These are phyloP conservation scores for Oryza glumipatula DNA, from an alignment of 176 grass and related monocot genomes.

Conservation along the genomic window DNA sequence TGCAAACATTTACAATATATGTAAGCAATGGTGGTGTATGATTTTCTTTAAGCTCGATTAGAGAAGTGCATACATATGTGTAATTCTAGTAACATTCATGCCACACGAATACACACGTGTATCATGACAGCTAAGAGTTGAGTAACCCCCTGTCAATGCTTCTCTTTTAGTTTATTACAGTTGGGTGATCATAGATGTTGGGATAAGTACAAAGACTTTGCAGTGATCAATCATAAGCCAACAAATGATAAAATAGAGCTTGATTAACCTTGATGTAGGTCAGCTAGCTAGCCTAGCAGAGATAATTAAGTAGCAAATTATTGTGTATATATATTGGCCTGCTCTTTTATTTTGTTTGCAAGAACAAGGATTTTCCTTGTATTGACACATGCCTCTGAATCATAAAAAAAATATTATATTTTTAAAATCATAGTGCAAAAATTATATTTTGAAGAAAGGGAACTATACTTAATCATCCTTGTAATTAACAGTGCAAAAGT, in stretches of 20 bases:
- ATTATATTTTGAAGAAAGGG: no score
- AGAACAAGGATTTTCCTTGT: background rate
- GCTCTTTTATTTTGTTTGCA: background rate
- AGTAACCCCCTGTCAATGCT: slow-evolving; percentile 15
- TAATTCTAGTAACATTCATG: slow-evolving; percentile 7
- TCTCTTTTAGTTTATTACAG: slow-evolving; percentile 39
- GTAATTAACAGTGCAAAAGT: background rate
- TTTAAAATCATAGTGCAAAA: no score
- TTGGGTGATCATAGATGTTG: slow-evolving; percentile 32
- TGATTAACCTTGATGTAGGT: background rate
- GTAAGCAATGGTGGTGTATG: background rate
- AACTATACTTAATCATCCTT: background rate
- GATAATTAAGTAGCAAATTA: slow-evolving; percentile 21
- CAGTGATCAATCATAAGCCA: slow-evolving; percentile 47
- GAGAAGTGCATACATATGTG: slow-evolving; percentile 6
- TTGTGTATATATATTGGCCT: background rate
- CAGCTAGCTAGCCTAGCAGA: background rate
- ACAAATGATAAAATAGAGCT: slow-evolving; percentile 30
- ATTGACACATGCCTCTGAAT: background rate
- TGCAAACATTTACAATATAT: background rate
- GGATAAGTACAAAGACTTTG: slow-evolving; percentile 38
- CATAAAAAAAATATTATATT: background rate
- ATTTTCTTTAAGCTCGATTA: slow-evolving; percentile 30
- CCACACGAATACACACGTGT: slow-evolving; percentile 39
- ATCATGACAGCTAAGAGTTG: slow-evolving; percentile 31